Evolutionary conservation across 441 rosid genomes (phyloP), one percentile per base, ranked within the genome.

Genomic region (Gossypium trilobum): DNA sequence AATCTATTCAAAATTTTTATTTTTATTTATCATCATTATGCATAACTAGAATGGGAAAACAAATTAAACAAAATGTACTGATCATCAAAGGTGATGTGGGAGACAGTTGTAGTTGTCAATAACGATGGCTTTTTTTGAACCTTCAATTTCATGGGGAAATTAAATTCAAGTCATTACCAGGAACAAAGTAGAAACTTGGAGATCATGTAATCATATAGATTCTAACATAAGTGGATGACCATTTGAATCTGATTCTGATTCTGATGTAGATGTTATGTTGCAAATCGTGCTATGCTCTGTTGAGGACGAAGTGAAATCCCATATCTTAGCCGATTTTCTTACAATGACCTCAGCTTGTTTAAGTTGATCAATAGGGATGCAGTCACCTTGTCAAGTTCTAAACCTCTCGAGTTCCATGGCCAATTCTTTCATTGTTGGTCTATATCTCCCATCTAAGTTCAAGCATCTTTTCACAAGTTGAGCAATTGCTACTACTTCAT

Each of bases 381-480:
- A 8, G 5, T 55, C 29, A 10, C 6, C 61, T 56, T 10, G 31
- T 14, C 6, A 4, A 22, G 31, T 56, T 56, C 33, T 56, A 22
- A 55, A 10, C 29, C 74, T 72, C 54, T 84, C 80, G 0, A 85
- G 80, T 52, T 75, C 81, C 50, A 52, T 10, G 2, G 78, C 59
- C 10, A 79, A 77, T 33, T 79, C 82, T 74, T 57, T 75, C 82
- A 84, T 84, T 5, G 79, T 57, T 0, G 82, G 83, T 16, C 83
- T 75, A 14, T 79, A 68, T 44, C 73, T 80, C n/a, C 82, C 71
- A 42, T 74, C 82, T 56, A 68, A 42, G 74, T 70, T 84, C 69
- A 82, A 4, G 5, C 84, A 82, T 51, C 78, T 77, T 27, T 6
- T 23, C 3, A 78, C 84, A 17, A 78, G 75, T 16, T 79, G 11